Conservation (phyloP, 1,139 yeast genomes). For the Geotrichum fermentans region DNA sequence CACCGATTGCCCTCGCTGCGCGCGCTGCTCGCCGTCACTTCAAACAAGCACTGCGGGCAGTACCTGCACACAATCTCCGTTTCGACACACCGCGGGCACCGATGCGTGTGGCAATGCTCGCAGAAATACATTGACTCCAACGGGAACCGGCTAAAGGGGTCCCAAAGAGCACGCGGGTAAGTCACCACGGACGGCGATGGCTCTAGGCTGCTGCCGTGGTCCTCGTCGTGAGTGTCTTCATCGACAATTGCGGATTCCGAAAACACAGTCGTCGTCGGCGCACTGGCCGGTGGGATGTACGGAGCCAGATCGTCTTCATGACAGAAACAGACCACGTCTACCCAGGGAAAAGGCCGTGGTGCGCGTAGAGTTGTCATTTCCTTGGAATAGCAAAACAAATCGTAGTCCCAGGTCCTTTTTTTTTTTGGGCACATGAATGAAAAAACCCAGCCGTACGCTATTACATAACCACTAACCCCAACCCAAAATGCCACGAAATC, state of each 20-base stretch:
- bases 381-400: not conserved
- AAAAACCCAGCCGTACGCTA: not conserved
- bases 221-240: not conserved
- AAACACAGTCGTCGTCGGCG: not conserved
- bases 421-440: too few species aligned
- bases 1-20: slow-evolving; percentile 27
- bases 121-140: slow-evolving; percentile 28
- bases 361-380: not conserved
- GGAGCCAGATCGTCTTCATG: slow-evolving; percentile 16
- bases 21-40: slow-evolving; percentile 30
- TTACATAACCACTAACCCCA: too few species aligned
- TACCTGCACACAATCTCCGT: slow-evolving; percentile 29
- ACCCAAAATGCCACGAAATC: slow-evolving; percentile 11
- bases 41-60: slow-evolving; percentile 32
- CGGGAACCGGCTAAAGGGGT: slow-evolving; percentile 19
- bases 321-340: slow-evolving; percentile 19
- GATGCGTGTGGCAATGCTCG: slow-evolving; percentile 27
- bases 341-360: slow-evolving; percentile 14
- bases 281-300: not conserved
- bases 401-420: too few species aligned
- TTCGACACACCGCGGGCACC: slow-evolving; percentile 31
- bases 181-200: not conserved
- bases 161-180: slow-evolving; percentile 17
- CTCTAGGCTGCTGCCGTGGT: not conserved
- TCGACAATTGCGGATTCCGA: slow-evolving; percentile 3